Base-by-base conservation (phyloP, 495 filamentous ascomycete species). In the Lophiostoma macrostomum region DNA sequence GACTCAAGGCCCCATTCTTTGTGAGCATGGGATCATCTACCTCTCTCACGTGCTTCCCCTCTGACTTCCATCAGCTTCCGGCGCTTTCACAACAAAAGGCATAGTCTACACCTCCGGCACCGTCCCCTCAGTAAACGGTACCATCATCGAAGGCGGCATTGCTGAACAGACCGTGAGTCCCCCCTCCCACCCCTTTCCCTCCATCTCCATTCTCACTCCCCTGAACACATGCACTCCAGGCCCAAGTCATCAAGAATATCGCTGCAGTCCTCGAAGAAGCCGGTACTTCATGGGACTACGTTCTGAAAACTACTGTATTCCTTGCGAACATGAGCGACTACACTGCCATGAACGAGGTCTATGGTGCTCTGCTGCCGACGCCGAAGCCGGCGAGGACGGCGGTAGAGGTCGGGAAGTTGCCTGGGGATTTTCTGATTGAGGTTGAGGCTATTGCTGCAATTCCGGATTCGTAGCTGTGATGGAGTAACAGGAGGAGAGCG, bases 161-260 rank as follows among this genome's bases (percentile, higher is more conserved):
- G 28, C 28, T 13, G 11, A 35, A 25, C 45, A 57, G 38, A 50
- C 45, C 16, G 45, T 50, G 30, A 22, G 46, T 20, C 16, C 12
- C 37, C 6, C 16, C 2, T 43, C 34, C 18, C 24, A 7, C 32
- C 14, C 16, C 37, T 30, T 18, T 13, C 16, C 10, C n/a, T 31
- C 6, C 31, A 6, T 11, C 5, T 47, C 43, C 5, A 4, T 5
- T 4, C 42, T 13, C 45, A 18, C 45, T 6, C 24, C 13, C n/a
- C 16, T 4, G 7, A 37, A 13, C 29, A 23, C n/a, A 12, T 28
- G 6, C 20, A 16, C 25, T 44, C 20, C 19, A 58, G 55, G 48
- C 55, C 13, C 55, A 53, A 48, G 51, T 60, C 31, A 53, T 58
- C 49, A 58, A 52, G 31, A 60, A 56, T 51, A 54, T 60, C 36